Percentiles rank a stretch among this genome's conserved stretches.
Evolutionary conservation across 1,284 basidiomycete genomes (phyloP).

Genomic region (Ceratobasidium sp.): DNA sequence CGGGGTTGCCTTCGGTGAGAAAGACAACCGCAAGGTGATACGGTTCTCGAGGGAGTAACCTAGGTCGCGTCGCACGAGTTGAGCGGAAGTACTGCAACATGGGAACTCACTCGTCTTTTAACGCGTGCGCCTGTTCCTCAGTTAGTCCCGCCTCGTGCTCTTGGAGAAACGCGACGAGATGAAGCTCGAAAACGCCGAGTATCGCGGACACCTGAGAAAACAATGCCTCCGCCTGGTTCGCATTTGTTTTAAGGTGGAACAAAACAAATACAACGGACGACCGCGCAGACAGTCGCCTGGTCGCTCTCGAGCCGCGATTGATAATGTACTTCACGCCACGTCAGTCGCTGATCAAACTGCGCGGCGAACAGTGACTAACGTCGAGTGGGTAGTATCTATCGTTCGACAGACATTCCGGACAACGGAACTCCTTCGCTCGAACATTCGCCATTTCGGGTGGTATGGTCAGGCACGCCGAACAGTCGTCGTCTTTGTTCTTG

Average conservation of each 20-base stretch:
- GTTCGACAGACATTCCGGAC: conserved; percentile 3
- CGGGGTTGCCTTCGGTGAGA: background rate
- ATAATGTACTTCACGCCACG: conserved; percentile 3
- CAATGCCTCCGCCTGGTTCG: background rate
- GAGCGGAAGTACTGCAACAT: background rate
- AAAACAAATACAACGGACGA: conserved; percentile 4
- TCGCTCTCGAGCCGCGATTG: background rate
- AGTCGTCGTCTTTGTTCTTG: background rate
- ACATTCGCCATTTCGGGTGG: background rate
- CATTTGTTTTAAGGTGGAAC: background rate
- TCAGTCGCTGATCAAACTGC: too few relatives aligned
- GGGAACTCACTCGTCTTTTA: background rate
- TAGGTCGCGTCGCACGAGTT: background rate
- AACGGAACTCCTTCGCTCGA: background rate
- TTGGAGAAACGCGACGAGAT: background rate
- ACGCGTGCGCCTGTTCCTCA: background rate
- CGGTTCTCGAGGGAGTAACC: background rate
- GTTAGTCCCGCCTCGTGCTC: too few relatives aligned
- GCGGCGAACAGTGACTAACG: too few relatives aligned
- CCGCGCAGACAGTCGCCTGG: background rate
- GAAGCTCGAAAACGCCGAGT: background rate
- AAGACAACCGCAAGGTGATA: conserved; percentile 10
- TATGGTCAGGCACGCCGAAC: background rate
- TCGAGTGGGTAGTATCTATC: background rate
- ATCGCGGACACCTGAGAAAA: background rate